Base-by-base conservation (phyloP, 2,329 filamentous ascomycete genomes). In the Pyricularia sp. region DNA sequence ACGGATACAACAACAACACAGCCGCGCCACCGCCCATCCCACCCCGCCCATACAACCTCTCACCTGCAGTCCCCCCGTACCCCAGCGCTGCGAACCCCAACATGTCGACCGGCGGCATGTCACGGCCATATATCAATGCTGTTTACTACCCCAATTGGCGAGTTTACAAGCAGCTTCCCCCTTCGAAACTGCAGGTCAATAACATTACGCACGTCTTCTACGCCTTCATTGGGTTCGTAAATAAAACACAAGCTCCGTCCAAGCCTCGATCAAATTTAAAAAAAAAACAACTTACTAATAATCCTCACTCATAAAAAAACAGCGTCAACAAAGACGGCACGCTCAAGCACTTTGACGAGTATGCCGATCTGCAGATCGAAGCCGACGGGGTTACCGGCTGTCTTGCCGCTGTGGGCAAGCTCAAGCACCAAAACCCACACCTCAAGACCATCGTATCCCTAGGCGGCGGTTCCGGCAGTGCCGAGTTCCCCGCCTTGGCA, bases 121-220 rank as follows among this genome's bases (percentile, higher is more conserved):
- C 62, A n/a, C 26, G 40, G n/a, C n/a, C 28, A 16, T 63, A 55
- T 31, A 57, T 71, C 64, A 77, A 78, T 61, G 75, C 75, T 16
- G 75, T 86, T 1, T 88, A 88, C 74, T 88, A 87, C 72, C 84
- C 86, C 5, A 87, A 85, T 68, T 88, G 85, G 84, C 77, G 80
- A 65, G 79, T 86, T 65, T 87, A 88, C 74, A 80, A 79, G 66
- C 78, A 82, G 64, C 81, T 83, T 65, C 79, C 83, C n/a, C 86
- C 86, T 0, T 84, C 83, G 0, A 81, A 78, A 5, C 71, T 88
- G 64, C 80, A 82, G 64, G 73, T 83, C 67, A 77, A 79, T 53
- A 79, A 80, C 65, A 79, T 87, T 65, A 87, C 85, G 7, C 85
- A 88, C 70, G 76, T 87, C 8, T 85, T 86, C 69, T 88, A 88